Base-by-base conservation (phyloP, 495 filamentous ascomycete genomes). In the Aspergillus ellipticus region DNA sequence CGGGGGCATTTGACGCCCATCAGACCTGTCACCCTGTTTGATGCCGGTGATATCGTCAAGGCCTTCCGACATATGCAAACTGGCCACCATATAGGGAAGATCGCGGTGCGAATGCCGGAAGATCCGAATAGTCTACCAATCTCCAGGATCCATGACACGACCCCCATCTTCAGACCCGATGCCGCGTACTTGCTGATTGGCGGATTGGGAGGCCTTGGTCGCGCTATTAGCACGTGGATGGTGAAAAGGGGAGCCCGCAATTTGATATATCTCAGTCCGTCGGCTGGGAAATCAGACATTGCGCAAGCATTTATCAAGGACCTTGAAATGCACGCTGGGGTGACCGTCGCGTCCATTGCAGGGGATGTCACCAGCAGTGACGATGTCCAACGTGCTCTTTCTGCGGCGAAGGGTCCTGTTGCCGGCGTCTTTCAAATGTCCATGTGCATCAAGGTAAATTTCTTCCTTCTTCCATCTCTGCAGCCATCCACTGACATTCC, bases 141-240 rank as follows among this genome's bases (percentile, higher is more conserved):
- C n/a, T 17, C 16, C 39, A 42, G 5, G 16, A 59, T 8, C 8
- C 50, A 66, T 52, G 42, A 26, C 41, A 9, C 39, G 11, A 45
- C 43, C 6, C 28, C 28, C 28, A 5, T 10, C 4, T 60, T 59
- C 42, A 41, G 66, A 35, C 0, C 57, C 59, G 1, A 41, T 54
- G 0, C 54, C 63, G 28, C 56, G 68, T 79, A 81, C 46, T 64
- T 82, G 0, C 67, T 81, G 15, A 62, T 74, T 4, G 79, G 79
- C 8, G 79, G 76, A 1, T 53, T 81, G 1, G 84, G 84, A 9
- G 85, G 84, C 31, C 66, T 89, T 0, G 84, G 85, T 15, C 69
- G 77, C 47, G 71, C 77, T 20, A 68, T 87, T 45, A 62, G 82
- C 0, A 70, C 64, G 0, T 85, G 79, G 78, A 80, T 89, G 79